Evolutionary conservation across 495 filamentous ascomycete species (phyloP).

Genomic region (Daldinia loculata): DNA sequence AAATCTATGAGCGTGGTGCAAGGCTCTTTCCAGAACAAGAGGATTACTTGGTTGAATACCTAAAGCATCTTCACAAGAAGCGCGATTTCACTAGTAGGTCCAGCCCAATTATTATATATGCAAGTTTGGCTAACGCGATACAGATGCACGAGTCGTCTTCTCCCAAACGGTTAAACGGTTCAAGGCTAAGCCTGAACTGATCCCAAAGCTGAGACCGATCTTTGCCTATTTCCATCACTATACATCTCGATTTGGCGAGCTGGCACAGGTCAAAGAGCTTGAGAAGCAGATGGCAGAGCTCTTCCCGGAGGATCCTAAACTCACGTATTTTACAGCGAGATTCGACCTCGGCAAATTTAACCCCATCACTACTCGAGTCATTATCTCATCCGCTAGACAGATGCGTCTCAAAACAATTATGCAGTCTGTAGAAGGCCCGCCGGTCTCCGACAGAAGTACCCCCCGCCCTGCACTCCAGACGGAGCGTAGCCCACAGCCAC

Average conservation of each 20-base stretch:
- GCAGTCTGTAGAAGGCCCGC: slow-evolving; percentile 60
- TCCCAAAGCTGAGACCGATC: slow-evolving; percentile 80
- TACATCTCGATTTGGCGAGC: slow-evolving; percentile 92
- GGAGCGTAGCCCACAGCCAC: slow-evolving; percentile 58
- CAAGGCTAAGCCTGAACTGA: slow-evolving; percentile 72
- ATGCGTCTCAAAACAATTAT: slow-evolving; percentile 68
- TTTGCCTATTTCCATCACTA: slow-evolving; percentile 93
- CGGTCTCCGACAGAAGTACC: slow-evolving; percentile 60
- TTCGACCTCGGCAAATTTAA: slow-evolving; percentile 67
- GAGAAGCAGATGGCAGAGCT: slow-evolving; percentile 93
- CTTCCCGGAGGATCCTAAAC: slow-evolving; percentile 83
- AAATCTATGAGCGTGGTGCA: slow-evolving; percentile 93
- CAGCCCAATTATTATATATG: neutral
- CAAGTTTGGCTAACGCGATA: slow-evolving; percentile 13
- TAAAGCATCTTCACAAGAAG: slow-evolving; percentile 89
- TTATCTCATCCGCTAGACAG: slow-evolving; percentile 81
- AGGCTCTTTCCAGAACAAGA: slow-evolving; percentile 94
- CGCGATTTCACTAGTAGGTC: slow-evolving; percentile 92
- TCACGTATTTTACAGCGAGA: slow-evolving; percentile 77
- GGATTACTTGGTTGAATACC: slow-evolving; percentile 87
- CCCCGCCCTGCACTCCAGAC: slow-evolving; percentile 51
- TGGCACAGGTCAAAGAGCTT: slow-evolving; percentile 85
- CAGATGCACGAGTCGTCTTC: slow-evolving; percentile 93
- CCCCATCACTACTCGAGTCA: slow-evolving; percentile 78
- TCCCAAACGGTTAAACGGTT: slow-evolving; percentile 87